Conservation (phyloP, 306 rosid genomes). For the Fragaria iinumae region DNA sequence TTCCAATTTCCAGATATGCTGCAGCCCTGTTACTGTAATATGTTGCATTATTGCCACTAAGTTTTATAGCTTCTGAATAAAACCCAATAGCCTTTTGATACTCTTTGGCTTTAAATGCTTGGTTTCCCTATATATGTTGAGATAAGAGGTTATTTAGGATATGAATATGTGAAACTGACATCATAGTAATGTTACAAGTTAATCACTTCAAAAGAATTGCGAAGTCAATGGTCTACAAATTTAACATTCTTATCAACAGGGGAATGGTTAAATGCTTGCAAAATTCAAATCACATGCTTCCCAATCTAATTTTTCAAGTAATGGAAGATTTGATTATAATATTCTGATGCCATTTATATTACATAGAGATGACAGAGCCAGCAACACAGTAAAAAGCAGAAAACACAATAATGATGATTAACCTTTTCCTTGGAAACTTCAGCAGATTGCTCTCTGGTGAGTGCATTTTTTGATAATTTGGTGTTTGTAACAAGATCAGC, state of each 20-base stretch:
- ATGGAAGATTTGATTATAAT: not conserved
- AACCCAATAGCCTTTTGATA: slow-evolving; percentile 88
- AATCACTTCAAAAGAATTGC: slow-evolving; percentile 2
- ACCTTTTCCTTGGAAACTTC: slow-evolving; percentile 94
- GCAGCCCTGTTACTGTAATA: slow-evolving; percentile 94
- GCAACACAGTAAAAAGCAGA: not conserved
- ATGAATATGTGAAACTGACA: slow-evolving; percentile 10
- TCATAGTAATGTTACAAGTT: not conserved
- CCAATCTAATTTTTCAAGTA: not conserved
- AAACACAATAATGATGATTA: slow-evolving; percentile 4
- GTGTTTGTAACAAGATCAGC: slow-evolving; percentile 64
- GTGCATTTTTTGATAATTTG: slow-evolving; percentile 55
- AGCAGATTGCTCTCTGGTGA: slow-evolving; percentile 82
- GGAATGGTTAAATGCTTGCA: not conserved
- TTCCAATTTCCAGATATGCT: slow-evolving; percentile 77
- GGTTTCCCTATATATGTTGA: slow-evolving; percentile 63
- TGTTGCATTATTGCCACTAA: slow-evolving; percentile 65
- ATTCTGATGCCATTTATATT: not conserved
- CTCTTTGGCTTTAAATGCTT: slow-evolving; percentile 88
- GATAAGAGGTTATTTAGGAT: not conserved
- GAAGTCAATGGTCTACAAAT: not conserved
- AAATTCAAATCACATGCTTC: not conserved
- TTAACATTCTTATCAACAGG: not conserved
- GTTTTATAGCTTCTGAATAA: slow-evolving; percentile 93
- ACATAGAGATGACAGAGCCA: not conserved